Evolutionary conservation across 23 red algal genomes (phyloP).

Genomic region (Gracilariopsis chorda): DNA sequence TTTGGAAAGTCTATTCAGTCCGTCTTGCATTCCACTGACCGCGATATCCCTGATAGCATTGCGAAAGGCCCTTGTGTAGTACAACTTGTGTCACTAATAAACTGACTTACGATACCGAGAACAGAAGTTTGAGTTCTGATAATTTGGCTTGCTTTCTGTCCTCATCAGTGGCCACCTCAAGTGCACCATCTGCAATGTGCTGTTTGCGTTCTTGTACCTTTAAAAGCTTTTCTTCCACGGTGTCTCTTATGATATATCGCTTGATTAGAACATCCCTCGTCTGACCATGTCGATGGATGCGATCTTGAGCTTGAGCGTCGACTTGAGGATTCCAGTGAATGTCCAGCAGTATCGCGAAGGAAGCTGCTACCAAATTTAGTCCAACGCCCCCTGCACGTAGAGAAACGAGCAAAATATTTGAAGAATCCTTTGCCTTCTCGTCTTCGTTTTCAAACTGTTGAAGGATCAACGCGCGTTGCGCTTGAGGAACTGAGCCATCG

Average conservation of each 20-base stretch:
- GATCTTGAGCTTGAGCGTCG: slow-evolving; percentile 85
- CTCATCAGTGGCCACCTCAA: slow-evolving; percentile 59
- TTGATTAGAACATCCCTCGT: slow-evolving; percentile 55
- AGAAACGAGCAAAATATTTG: slow-evolving; percentile 66
- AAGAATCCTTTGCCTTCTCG: not conserved
- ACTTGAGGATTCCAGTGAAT: slow-evolving; percentile 91
- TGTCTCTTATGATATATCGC: slow-evolving; percentile 53
- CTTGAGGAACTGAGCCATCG: slow-evolving; percentile 63
- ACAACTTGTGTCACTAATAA: no score
- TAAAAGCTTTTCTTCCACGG: slow-evolving; percentile 80
- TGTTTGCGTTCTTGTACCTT: slow-evolving; percentile 80
- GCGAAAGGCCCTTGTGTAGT: no score
- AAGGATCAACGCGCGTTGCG: slow-evolving; percentile 49
- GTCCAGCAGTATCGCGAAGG: slow-evolving; percentile 69
- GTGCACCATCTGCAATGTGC: slow-evolving; percentile 64
- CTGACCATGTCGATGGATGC: slow-evolving; percentile 86
- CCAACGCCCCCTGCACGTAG: slow-evolving; percentile 82
- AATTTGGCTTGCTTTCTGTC: slow-evolving; percentile 54
- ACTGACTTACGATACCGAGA: slow-evolving; percentile 1
- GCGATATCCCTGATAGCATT: no score
- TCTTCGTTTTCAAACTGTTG: slow-evolving; percentile 44
- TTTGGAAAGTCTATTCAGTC: slow-evolving; percentile 19
- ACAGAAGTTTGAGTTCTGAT: slow-evolving; percentile 56
- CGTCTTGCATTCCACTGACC: slow-evolving; percentile 33
- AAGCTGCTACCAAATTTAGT: slow-evolving; percentile 73